Conservation (phyloP, 2,329 filamentous ascomycete species). For the Trichoderma sp. region DNA sequence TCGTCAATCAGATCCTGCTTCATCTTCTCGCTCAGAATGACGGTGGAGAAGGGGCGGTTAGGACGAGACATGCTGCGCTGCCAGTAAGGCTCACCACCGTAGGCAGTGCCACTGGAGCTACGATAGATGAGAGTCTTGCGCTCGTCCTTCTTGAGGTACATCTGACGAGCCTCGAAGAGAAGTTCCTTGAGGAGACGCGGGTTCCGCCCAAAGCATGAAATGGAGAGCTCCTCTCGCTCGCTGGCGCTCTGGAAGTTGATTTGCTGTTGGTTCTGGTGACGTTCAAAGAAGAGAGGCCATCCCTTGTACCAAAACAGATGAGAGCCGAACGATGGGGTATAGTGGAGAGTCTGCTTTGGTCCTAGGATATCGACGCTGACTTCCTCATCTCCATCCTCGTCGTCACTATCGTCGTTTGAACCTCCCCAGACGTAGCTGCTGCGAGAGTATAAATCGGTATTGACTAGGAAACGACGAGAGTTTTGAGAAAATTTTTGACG, state of each 20-base stretch:
- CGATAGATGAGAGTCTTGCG: slow-evolving; percentile 67
- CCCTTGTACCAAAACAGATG: slow-evolving; percentile 70
- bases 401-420: slow-evolving; percentile 48
- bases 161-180: slow-evolving; percentile 57
- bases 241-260: slow-evolving; percentile 43
- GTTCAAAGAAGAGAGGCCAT: slow-evolving; percentile 58
- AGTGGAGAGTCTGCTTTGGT: slow-evolving; percentile 54
- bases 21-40: slow-evolving; percentile 62
- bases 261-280: slow-evolving; percentile 50
- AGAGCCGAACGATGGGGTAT: slow-evolving; percentile 67
- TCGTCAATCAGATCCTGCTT: slow-evolving; percentile 63
- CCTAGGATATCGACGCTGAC: slow-evolving; percentile 38
- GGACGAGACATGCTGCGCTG: slow-evolving; percentile 63
- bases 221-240: slow-evolving; percentile 59
- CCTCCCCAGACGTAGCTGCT: slow-evolving; percentile 52
- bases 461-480: slow-evolving; percentile 64
- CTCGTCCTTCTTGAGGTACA: slow-evolving; percentile 59
- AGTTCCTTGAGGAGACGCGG: slow-evolving; percentile 63
- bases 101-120: slow-evolving; percentile 47
- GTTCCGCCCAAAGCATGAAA: slow-evolving; percentile 63
- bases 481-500: slow-evolving; percentile 60
- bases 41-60: slow-evolving; percentile 63
- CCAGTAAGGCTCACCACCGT: slow-evolving; percentile 52
- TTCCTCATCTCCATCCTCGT: slow-evolving; percentile 29
- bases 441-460: slow-evolving; percentile 59